phyloP scores from a whole-genome alignment of 1,139 yeast genomes.

The Suhomyces yuchorum region DNA sequence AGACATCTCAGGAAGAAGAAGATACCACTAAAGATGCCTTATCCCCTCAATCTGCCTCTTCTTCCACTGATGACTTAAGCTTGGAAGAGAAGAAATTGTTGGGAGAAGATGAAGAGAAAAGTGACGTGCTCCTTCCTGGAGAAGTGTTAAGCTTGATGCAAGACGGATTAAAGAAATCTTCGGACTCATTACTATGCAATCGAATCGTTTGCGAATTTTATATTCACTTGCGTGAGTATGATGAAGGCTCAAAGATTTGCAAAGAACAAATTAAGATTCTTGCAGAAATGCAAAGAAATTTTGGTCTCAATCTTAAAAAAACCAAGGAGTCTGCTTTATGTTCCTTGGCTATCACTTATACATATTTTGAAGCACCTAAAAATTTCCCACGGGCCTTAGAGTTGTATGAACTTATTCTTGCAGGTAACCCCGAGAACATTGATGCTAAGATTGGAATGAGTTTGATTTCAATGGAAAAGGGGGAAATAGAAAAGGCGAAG shows the following conservation, averaged over 20 bases:
- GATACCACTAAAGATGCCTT: background rate
- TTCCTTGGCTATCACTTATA: conserved; percentile 73
- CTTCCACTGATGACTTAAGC: background rate
- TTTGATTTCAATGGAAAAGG: conserved; percentile 68
- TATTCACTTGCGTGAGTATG: conserved; percentile 64
- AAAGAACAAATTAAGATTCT: conserved; percentile 61
- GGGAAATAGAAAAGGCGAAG: conserved; percentile 56
- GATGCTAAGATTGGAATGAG: conserved; percentile 83
- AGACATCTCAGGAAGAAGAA: background rate
- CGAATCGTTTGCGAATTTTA: conserved; percentile 67
- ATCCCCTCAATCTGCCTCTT: background rate
- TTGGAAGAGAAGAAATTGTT: conserved; percentile 12
- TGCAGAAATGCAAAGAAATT: conserved; percentile 48
- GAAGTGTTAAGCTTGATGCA: conserved; percentile 56
- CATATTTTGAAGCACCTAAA: conserved; percentile 88
- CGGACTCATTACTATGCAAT: conserved; percentile 59
- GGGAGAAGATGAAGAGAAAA: conserved; percentile 19
- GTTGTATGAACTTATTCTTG: conserved; percentile 65
- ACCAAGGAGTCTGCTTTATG: conserved; percentile 65
- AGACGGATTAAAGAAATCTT: conserved; percentile 51
- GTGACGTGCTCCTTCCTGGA: conserved; percentile 42
- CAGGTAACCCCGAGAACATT: conserved; percentile 49
- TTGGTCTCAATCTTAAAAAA: conserved; percentile 50
- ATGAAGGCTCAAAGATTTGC: conserved; percentile 60
- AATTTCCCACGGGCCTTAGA: conserved; percentile 75